A percentile compares a stretch with the other conserved stretches of the same genome.
These are phyloP conservation scores for Ceratocystis harringtonii DNA, from an alignment of 2,329 filamentous ascomycete genomes.

Conservation along the genomic window DNA sequence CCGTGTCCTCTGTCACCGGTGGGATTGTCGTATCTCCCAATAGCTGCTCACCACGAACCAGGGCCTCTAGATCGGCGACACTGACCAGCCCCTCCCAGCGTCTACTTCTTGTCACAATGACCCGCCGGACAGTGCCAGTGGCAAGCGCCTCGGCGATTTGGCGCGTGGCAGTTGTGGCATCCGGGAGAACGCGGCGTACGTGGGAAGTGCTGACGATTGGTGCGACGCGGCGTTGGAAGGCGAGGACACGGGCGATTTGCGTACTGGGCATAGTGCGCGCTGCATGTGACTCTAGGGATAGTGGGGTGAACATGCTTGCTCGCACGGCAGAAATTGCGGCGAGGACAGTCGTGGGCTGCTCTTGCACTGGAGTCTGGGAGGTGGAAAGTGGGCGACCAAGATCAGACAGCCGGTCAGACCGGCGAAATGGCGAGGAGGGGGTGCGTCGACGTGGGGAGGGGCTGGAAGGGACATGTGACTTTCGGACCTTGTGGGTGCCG, in stretches of 20 bases:
- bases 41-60: conserved; percentile 26
- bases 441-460: neutral
- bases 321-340: conserved; percentile 51
- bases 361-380: neutral
- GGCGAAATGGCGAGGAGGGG: neutral
- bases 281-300: conserved; percentile 34
- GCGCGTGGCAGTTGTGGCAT: conserved; percentile 50
- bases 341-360: conserved; percentile 19
- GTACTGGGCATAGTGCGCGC: conserved; percentile 47
- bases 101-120: conserved; percentile 37
- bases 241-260: conserved; percentile 47
- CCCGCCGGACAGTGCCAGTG: conserved; percentile 42
- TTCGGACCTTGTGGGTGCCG: neutral
- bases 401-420: neutral
- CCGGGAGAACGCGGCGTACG: conserved; percentile 46
- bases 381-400: neutral
- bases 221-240: conserved; percentile 43
- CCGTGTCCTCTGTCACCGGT: conserved; percentile 23
- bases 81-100: conserved; percentile 52
- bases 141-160: conserved; percentile 47
- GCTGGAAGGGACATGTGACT: conserved; percentile 12
- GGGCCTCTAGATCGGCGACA: conserved; percentile 33
- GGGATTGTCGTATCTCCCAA: conserved; percentile 20
- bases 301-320: conserved; percentile 45
- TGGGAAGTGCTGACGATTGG: conserved; percentile 52